A percentile compares a stretch with the other conserved stretches of the same genome.
Evolutionary conservation across 2,329 filamentous ascomycete genomes (phyloP).

Genomic region (Pseudogymnoascus destructans): DNA sequence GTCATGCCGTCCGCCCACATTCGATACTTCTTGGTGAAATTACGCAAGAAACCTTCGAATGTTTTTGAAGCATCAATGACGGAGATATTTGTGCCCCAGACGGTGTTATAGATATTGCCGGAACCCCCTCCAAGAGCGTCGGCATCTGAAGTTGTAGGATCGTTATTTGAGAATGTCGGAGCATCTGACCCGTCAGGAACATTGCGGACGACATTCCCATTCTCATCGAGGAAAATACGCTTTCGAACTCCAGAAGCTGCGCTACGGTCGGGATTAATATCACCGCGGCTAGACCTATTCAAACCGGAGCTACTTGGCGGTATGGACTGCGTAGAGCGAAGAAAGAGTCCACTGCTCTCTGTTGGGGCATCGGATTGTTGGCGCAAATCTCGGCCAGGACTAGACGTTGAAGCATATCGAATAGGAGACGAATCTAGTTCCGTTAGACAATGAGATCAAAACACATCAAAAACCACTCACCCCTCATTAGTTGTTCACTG

Average conservation of each 20-base stretch:
- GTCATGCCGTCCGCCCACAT: conserved; percentile 80
- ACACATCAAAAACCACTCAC: conserved; percentile 32
- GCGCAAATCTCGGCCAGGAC: conserved; percentile 51
- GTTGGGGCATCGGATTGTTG: conserved; percentile 61
- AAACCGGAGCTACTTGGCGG: conserved; percentile 35
- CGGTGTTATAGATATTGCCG: conserved; percentile 46
- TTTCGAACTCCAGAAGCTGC: conserved; percentile 39
- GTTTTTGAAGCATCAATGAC: conserved; percentile 75
- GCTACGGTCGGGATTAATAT: conserved; percentile 72
- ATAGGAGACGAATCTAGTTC: conserved; percentile 77
- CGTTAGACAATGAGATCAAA: background rate
- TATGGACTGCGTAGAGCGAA: conserved; percentile 47
- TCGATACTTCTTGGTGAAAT: conserved; percentile 88
- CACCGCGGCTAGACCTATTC: conserved; percentile 58
- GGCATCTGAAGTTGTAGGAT: conserved; percentile 85
- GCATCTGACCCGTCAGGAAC: conserved; percentile 43
- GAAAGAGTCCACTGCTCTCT: conserved; percentile 78
- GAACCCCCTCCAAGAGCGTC: conserved; percentile 72
- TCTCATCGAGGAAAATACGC: conserved; percentile 43
- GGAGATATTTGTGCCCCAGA: conserved; percentile 97
- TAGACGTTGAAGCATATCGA: conserved; percentile 81
- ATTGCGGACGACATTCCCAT: conserved; percentile 44
- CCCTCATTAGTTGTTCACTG: conserved; percentile 44
- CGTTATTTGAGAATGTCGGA: conserved; percentile 45
- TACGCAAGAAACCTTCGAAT: conserved; percentile 85